phyloP scores from a whole-genome alignment of 2,329 filamentous ascomycete species.

The Magnaporthales sp. region DNA sequence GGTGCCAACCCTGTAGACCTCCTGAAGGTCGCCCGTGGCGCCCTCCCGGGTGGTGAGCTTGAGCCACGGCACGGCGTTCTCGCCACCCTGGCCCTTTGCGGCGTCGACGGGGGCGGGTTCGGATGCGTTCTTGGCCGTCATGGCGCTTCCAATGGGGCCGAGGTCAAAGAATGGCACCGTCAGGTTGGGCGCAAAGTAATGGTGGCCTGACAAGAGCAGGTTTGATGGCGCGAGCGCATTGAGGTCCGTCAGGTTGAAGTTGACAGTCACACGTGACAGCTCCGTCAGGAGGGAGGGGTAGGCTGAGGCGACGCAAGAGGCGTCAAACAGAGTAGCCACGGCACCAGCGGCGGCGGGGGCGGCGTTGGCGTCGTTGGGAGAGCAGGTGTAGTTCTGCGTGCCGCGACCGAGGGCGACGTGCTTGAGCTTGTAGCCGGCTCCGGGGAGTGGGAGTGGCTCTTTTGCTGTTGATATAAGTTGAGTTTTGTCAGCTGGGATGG shows the following conservation, averaged over 20 bases:
- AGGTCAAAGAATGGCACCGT: constrained; percentile 77
- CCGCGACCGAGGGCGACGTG: constrained; percentile 83
- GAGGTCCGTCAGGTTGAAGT: constrained; percentile 46
- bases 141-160: constrained; percentile 53
- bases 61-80: constrained; percentile 72
- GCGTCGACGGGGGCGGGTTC: constrained; percentile 55
- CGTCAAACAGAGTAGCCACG: constrained; percentile 79
- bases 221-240: constrained; percentile 44
- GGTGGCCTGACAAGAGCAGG: constrained; percentile 61
- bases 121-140: constrained; percentile 53
- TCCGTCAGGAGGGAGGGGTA: constrained; percentile 57
- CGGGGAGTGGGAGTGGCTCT: constrained; percentile 35
- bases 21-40: constrained; percentile 55
- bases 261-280: constrained; percentile 60
- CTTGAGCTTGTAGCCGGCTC: constrained; percentile 52
- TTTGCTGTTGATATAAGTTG: constrained; percentile 13
- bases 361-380: constrained; percentile 46
- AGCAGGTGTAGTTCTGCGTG: constrained; percentile 91
- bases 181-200: constrained; percentile 62
- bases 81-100: constrained; percentile 48
- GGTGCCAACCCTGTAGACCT: constrained; percentile 79
- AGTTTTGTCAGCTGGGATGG: not conserved
- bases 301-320: constrained; percentile 65
- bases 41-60: constrained; percentile 51
- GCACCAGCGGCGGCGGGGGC: constrained; percentile 63